These are phyloP conservation scores for Prunus mongolica DNA, from an alignment of 306 rosid species.

Conservation along the genomic window DNA sequence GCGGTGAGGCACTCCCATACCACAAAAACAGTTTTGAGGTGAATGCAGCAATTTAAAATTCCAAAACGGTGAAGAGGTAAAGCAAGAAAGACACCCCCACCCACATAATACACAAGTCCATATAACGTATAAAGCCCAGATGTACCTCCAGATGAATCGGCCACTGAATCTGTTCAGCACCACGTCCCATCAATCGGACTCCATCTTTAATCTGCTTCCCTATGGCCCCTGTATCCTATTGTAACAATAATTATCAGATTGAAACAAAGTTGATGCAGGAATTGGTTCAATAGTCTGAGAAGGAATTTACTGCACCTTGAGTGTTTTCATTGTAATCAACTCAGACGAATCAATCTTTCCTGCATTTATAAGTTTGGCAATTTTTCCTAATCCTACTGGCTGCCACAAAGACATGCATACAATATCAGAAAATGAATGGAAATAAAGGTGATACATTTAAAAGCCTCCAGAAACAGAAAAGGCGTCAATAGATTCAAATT, in stretches of 20 bases:
- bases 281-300: constrained; percentile 22
- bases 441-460: neutral
- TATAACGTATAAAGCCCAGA: constrained; percentile 1
- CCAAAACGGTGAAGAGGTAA: neutral
- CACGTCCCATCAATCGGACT: constrained; percentile 94
- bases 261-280: constrained; percentile 21
- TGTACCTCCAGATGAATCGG: constrained; percentile 90
- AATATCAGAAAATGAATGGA: constrained; percentile 16
- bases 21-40: neutral
- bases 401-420: constrained; percentile 24
- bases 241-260: constrained; percentile 26
- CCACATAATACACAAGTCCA: constrained; percentile 8
- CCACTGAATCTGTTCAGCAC: constrained; percentile 86
- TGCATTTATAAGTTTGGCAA: constrained; percentile 74
- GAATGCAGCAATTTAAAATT: constrained; percentile 6
- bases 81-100: neutral
- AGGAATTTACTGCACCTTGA: constrained; percentile 54
- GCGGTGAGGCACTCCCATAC: neutral
- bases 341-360: constrained; percentile 92
- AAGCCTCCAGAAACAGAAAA: neutral
- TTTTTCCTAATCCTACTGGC: constrained; percentile 93
- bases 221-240: constrained; percentile 81
- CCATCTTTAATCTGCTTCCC: constrained; percentile 94
- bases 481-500: neutral
- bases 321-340: constrained; percentile 88